Percentiles rank a stretch among this genome's conserved stretches.
Evolutionary conservation across 495 filamentous ascomycete species (phyloP).

Genomic region (Lepraria neglecta): DNA sequence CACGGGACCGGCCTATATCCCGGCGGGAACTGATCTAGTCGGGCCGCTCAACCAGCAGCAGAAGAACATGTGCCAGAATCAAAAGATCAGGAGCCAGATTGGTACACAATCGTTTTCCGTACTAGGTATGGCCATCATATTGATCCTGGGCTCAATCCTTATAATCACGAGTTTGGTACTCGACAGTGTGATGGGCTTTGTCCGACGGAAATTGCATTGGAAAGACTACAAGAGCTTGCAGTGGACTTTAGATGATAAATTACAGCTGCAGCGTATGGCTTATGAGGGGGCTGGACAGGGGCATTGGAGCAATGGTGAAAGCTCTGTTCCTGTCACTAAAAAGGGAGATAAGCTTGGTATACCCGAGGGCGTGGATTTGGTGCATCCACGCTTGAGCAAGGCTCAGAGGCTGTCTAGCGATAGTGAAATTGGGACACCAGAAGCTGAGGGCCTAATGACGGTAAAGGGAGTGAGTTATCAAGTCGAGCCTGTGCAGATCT

Average conservation of each 20-base stretch:
- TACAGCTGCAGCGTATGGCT: slow-evolving; percentile 30
- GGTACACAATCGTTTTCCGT: slow-evolving; percentile 27
- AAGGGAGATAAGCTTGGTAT: slow-evolving; percentile 15
- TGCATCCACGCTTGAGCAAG: slow-evolving; percentile 5
- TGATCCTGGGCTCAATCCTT: slow-evolving; percentile 27
- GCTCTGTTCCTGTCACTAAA: slow-evolving; percentile 23
- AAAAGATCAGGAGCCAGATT: slow-evolving; percentile 17
- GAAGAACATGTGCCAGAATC: slow-evolving; percentile 22
- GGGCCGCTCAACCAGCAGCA: background rate
- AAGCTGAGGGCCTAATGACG: slow-evolving; percentile 8
- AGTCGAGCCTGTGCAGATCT: background rate
- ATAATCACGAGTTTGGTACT: slow-evolving; percentile 27
- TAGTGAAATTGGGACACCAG: background rate
- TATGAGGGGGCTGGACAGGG: slow-evolving; percentile 31
- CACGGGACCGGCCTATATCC: slow-evolving; percentile 23
- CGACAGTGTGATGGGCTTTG: slow-evolving; percentile 15
- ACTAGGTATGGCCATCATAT: slow-evolving; percentile 27
- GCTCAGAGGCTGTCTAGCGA: background rate
- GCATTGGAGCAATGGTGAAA: slow-evolving; percentile 23
- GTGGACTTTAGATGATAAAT: slow-evolving; percentile 27
- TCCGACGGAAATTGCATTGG: slow-evolving; percentile 17
- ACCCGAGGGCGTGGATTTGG: background rate
- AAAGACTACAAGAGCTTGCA: slow-evolving; percentile 24
- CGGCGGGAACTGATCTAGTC: background rate
- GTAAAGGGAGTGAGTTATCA: background rate